A percentile compares a stretch with the other conserved stretches of the same genome.
These are phyloP conservation scores for Syzygium oleosum DNA, from an alignment of 345 rosid species.

Conservation along the genomic window DNA sequence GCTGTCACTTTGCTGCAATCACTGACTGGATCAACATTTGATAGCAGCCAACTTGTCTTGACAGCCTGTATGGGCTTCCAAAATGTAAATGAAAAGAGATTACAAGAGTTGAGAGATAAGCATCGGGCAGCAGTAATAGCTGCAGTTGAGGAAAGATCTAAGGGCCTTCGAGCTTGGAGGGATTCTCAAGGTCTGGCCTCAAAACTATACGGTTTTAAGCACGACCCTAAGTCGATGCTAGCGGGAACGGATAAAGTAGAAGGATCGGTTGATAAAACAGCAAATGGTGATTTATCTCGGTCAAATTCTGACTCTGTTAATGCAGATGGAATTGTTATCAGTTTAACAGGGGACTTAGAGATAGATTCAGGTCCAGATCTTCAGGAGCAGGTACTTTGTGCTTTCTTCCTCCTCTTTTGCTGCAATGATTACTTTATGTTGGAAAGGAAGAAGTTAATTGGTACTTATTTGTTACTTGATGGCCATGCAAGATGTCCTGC, in stretches of 20 bases:
- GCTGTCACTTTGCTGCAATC: slow-evolving; percentile 98
- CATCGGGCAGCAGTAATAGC: slow-evolving; percentile 76
- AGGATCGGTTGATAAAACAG: slow-evolving; percentile 10
- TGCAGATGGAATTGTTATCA: slow-evolving; percentile 64
- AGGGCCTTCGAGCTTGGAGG: slow-evolving; percentile 90
- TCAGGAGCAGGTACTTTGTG: slow-evolving; percentile 66
- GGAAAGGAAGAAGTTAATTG: background rate
- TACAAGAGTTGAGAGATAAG: slow-evolving; percentile 77
- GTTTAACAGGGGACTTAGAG: slow-evolving; percentile 67
- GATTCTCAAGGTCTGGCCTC: slow-evolving; percentile 87
- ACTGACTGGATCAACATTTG: slow-evolving; percentile 95
- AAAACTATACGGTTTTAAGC: slow-evolving; percentile 81
- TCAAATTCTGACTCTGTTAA: slow-evolving; percentile 71
- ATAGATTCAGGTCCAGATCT: slow-evolving; percentile 73
- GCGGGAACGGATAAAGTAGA: slow-evolving; percentile 36
- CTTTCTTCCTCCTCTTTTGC: background rate
- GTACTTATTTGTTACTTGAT: background rate
- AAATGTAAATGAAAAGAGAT: slow-evolving; percentile 73
- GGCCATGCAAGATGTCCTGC: background rate
- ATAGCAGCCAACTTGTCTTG: slow-evolving; percentile 97
- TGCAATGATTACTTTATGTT: background rate
- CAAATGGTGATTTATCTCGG: slow-evolving; percentile 57
- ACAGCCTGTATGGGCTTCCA: slow-evolving; percentile 99
- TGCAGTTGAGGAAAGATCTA: slow-evolving; percentile 84
- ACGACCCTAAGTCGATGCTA: slow-evolving; percentile 66